Evolutionary conservation across 2,329 filamentous ascomycete species (phyloP), one percentile per base, ranked within the genome.

Genomic region (Botrytis medusae): DNA sequence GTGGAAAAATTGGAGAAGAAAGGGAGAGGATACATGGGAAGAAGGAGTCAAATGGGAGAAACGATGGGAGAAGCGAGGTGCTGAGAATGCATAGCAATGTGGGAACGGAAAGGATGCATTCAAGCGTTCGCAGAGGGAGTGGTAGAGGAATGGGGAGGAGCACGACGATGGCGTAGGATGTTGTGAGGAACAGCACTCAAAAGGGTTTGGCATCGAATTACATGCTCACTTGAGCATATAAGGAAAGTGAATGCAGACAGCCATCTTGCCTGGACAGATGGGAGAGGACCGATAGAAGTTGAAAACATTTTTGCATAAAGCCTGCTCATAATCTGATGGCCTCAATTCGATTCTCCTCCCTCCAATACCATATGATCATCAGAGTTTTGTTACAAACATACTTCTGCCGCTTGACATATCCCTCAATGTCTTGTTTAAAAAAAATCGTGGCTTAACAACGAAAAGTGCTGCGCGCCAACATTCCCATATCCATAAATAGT

Each of bases 1-100:
- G 44, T 46, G 44, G 61, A 67, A 54, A 73, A 46, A 18, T 57
- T 51, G 46, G 63, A 32, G 32, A 70, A 40, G 20, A 57, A 18
- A 67, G 32, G 63, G 73, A 37, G 32, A 63, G 60, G 59, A 68
- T n/a, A 3, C 37, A 18, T 25, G 63, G 60, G 42, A 51, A 57
- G 32, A 48, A 42, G 9, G n/a, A 71, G 34, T 46, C 57, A 51
- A n/a, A 54, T 34, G 37, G 51, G 32, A 20, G 57, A 54, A n/a
- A 64, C 37, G 14, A 20, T n/a, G 29, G 60, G 42, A 34, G 59
- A 68, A 18, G 51, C 32, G 44, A 64, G 29, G 60, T 60, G 34
- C 34, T 44, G 61, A 72, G 72, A 48, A 57, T 65, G 69, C 25
- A 64, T 9, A 71, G 60, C 32, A 60, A 65, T 57, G 34, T 32